phyloP scores from a whole-genome alignment of 2,329 filamentous ascomycete species.

The Cercospora berteroae region DNA sequence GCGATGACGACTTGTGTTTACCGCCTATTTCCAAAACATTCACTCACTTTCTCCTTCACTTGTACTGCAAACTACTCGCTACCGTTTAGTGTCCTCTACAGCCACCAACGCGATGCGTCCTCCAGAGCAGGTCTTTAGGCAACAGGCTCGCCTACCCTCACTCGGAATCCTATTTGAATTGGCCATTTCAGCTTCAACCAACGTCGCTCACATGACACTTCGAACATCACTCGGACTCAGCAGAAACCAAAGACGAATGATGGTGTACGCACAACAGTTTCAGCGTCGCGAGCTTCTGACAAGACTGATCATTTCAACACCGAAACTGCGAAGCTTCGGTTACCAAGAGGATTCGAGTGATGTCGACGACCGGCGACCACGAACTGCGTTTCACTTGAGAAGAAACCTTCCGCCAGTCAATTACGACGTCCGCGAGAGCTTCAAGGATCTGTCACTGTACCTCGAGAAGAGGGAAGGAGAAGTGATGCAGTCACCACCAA shows the following conservation, averaged over 20 bases:
- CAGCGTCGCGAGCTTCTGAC: neutral
- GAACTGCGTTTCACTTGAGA: neutral
- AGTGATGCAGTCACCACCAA: neutral
- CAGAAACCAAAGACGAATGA: neutral
- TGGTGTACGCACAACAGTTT: neutral
- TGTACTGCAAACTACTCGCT: neutral
- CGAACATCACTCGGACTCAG: neutral
- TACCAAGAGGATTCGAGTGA: neutral
- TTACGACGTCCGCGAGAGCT: neutral
- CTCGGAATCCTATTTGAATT: neutral
- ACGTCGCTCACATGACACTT: neutral
- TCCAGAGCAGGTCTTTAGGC: neutral
- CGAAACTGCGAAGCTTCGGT: neutral
- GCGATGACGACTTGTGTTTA: neutral
- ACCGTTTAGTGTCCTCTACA: neutral
- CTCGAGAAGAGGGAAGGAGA: neutral
- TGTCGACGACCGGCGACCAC: neutral
- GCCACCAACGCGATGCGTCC: neutral
- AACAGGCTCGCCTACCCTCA: neutral
- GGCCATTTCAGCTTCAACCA: neutral
- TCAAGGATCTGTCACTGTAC: neutral
- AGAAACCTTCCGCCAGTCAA: neutral
- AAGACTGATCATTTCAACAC: neutral
- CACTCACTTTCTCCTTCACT: neutral
- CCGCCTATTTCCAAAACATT: neutral